Base-by-base conservation (phyloP, 306 rosid genomes). In the Sesbania bispinosa region DNA sequence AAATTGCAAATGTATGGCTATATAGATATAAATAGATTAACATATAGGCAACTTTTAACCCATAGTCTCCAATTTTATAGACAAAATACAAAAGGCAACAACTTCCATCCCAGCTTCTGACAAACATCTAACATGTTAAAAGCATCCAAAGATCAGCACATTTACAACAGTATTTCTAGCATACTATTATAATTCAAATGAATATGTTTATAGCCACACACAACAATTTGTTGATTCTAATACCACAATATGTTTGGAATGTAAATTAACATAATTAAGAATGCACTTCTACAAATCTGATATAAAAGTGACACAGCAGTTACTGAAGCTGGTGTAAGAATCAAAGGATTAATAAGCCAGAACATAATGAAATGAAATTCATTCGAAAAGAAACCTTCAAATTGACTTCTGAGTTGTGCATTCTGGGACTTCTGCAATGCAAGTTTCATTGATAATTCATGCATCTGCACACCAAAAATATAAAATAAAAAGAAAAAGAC, bases 391-490 rank as follows among this genome's bases (percentile, higher is more conserved):
- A 50, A 48, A 90, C 98, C 98, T 87, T 91, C 98, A 79, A 86
- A 90, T 60, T 90, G 92, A 73, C 67, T 85, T 83, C 86, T 83
- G 13, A 94, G 86, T 81, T 87, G 92, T 7, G 85, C 79, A 86
- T 89, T 90, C 72, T 86, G 95, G 52, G 86, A 79, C 77, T 94
- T 94, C 79, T 87, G 98, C 84, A 89, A 71, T 29, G 96, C 88
- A 39, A 94, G 90, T 62, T 94, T 92, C 88, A 85, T 71, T 27
- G 87, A 81, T 75, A 94, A 82, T 72, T 94, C 97, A 73, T 90
- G 97, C 81, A 94, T 89, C 98, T 90, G 86, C 75, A 69, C 36
- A 75, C 15, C 20, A 59, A 51, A 16, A 52, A 5, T 47, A 58
- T 11, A 60, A 57, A 54, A 46, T 30, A 57, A 29, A 42, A 43